Evolutionary conservation across 1,284 basidiomycete genomes (phyloP), one percentile per base, ranked within the genome.

Genomic region (Cystobasidium sp.): DNA sequence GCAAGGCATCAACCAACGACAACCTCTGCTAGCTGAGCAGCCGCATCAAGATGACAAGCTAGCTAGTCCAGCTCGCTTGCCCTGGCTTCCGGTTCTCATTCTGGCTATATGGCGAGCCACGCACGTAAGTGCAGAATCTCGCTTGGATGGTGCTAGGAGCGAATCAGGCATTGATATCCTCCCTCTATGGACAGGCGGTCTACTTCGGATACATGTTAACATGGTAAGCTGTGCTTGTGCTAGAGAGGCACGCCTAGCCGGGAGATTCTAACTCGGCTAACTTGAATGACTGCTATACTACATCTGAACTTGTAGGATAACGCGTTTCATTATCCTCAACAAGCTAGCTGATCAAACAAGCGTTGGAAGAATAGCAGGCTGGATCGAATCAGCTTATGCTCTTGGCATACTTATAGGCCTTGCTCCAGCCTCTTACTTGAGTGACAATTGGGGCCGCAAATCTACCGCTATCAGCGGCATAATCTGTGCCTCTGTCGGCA

Each of bases 161-260:
- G 31, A 31, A 31, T 5, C 31, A 31, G 5, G 31, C 31, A 31
- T 31, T 31, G 5, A 31, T 31, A 2, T 22, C 43, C 24, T 10
- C 44, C 8, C 18, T 20, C 61, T 44, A 43, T 7, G 18, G 3
- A 16, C 61, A 66, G 64, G 64, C 64, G 37, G 3, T 66, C 3
- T 66, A 66, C 22, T 66, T 66, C 37, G 64, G 64, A 7, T 66
- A 53, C 41, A 66, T 66, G 7, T 41, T 66, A 8, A 66, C 64
- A 2, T 66, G 64, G 64, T 31, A 31, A 31, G 31, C 31, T 31
- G 31, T 31, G 31, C 31, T 31, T 31, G 31, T 31, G 31, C 31
- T 31, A 31, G 31, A 31, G 5, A 31, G 31, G 31, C 31, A 2
- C 31, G 31, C 31, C 31, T 2, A 31, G 31, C 31, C 31, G 31